Evolutionary conservation across 805 yeast genomes (phyloP).

Genomic region (Ogataea sp.): DNA sequence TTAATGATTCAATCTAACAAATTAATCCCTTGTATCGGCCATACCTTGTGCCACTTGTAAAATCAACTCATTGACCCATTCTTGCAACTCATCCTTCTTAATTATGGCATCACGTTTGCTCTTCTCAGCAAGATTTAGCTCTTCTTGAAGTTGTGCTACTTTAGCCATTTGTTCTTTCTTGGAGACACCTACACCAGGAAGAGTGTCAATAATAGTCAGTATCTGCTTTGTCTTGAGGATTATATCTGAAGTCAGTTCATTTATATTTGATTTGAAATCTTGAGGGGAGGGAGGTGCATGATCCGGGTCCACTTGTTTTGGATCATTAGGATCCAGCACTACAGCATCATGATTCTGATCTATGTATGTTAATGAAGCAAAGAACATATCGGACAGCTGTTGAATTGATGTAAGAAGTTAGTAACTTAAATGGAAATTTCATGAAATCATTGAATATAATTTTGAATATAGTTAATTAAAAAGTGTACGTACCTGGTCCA

Average conservation of each 20-base stretch:
- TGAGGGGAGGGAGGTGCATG: constrained; percentile 31
- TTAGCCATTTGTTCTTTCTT: constrained; percentile 62
- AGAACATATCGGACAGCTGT: constrained; percentile 67
- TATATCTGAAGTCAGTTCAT: constrained; percentile 78
- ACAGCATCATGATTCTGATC: constrained; percentile 67
- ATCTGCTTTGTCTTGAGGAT: constrained; percentile 83
- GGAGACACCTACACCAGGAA: constrained; percentile 89
- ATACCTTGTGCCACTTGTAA: constrained; percentile 50
- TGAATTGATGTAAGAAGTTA: constrained; percentile 1
- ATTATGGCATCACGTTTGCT: constrained; percentile 48
- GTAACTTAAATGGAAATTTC: too few species aligned
- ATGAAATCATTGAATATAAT: too few species aligned
- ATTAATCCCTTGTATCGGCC: constrained; percentile 29
- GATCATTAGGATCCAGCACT: constrained; percentile 38
- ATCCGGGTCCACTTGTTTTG: constrained; percentile 56
- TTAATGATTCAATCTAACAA: neutral
- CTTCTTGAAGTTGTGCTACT: constrained; percentile 54
- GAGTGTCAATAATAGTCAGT: constrained; percentile 71
- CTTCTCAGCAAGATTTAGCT: constrained; percentile 51
- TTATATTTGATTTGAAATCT: constrained; percentile 39
- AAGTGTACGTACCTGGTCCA: constrained; percentile 59
- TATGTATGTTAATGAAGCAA: constrained; percentile 69
- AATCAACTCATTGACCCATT: constrained; percentile 60
- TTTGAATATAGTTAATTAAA: too few species aligned
- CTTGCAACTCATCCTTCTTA: constrained; percentile 55